Evolutionary conservation across 2,329 filamentous ascomycete genomes (phyloP).

Genomic region (Bisporella sp.): DNA sequence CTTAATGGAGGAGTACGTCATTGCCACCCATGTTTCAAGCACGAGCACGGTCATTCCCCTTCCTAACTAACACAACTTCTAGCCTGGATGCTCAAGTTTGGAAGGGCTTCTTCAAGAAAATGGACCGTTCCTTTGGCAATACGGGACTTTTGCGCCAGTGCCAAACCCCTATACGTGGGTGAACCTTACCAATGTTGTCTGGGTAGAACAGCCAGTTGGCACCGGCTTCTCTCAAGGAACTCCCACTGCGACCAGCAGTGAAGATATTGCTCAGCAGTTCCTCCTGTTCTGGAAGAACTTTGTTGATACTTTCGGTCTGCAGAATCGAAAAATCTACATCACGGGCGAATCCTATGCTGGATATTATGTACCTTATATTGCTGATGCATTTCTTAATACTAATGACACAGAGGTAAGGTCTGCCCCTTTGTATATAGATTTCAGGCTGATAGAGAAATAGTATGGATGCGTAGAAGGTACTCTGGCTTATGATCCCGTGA

Average conservation of each 20-base stretch:
- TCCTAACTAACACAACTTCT: too few species aligned
- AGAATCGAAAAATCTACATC: constrained; percentile 46
- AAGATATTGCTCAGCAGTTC: constrained; percentile 39
- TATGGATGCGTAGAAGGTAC: too few species aligned
- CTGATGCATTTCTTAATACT: constrained; percentile 42
- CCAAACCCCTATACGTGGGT: constrained; percentile 27
- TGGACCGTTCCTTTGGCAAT: constrained; percentile 27
- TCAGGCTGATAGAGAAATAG: too few species aligned
- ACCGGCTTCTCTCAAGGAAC: constrained; percentile 19
- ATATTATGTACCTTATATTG: constrained; percentile 50
- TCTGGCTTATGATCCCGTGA: constrained; percentile 18
- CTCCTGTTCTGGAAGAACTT: constrained; percentile 48
- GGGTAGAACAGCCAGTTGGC: constrained; percentile 40
- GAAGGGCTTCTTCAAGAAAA: constrained; percentile 30
- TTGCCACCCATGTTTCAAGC: too few species aligned
- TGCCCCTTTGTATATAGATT: too few species aligned
- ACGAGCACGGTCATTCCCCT: too few species aligned
- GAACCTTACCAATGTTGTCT: constrained; percentile 36
- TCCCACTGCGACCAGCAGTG: constrained; percentile 32
- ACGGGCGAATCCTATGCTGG: constrained; percentile 49
- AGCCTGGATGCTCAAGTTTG: constrained; percentile 35
- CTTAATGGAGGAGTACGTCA: constrained; percentile 42
- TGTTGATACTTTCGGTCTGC: constrained; percentile 44
- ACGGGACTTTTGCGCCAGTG: constrained; percentile 16
- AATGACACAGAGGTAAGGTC: constrained; percentile 31